These are phyloP conservation scores for Syncephalastrum contaminatum DNA, from an alignment of 371 early-diverging fungal genomes.

Conservation along the genomic window DNA sequence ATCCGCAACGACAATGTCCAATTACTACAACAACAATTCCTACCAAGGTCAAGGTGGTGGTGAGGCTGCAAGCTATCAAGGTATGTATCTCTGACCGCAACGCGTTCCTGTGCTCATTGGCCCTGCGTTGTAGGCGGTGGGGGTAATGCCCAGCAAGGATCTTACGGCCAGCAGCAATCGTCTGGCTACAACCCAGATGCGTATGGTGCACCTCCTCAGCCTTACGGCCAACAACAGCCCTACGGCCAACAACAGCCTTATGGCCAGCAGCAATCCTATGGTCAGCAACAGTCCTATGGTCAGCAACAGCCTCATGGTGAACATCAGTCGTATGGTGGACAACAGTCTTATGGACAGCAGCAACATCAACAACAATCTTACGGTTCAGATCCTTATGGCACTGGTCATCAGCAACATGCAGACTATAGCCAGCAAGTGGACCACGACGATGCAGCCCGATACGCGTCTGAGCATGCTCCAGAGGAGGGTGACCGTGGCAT, in stretches of 20 bases:
- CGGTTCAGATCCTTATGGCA: conserved; percentile 8
- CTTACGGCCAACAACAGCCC: neutral
- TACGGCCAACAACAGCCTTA: too few species aligned
- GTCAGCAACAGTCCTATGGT: neutral
- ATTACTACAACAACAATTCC: conserved; percentile 8
- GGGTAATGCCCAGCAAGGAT: neutral
- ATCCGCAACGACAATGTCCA: conserved; percentile 2
- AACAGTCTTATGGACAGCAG: conserved; percentile 1
- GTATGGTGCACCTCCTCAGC: neutral
- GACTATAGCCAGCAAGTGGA: conserved; percentile 4
- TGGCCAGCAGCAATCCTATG: neutral
- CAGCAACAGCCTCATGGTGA: too few species aligned
- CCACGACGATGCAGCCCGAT: conserved; percentile 14
- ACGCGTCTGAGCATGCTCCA: conserved; percentile 14
- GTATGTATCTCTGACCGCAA: conserved; percentile 4
- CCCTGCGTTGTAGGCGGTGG: neutral
- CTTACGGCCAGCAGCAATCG: neutral
- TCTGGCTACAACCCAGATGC: neutral
- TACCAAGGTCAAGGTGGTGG: conserved; percentile 21
- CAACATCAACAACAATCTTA: neutral
- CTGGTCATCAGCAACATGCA: conserved; percentile 1
- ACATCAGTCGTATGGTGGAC: neutral
- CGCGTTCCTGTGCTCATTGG: neutral
- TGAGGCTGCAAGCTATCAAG: conserved; percentile 33
- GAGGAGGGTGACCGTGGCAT: conserved; percentile 22